Evolutionary conservation across 1,284 basidiomycete species (phyloP), one percentile per base, ranked within the genome.

Genomic region (Ceratobasidium sp.): DNA sequence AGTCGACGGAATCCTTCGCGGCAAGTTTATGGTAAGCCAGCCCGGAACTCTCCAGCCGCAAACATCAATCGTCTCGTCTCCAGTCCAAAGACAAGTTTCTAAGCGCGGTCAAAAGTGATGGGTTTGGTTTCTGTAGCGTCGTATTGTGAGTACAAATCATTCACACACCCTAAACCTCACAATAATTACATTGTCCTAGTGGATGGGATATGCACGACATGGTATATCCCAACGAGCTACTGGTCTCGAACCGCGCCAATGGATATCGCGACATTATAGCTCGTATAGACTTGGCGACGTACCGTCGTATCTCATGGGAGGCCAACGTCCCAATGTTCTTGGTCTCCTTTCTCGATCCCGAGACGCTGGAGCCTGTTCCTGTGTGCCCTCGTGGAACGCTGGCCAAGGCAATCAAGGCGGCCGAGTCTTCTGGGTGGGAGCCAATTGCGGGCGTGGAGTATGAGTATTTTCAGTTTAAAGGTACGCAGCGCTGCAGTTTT

Each of bases 391-490:
- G 97, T 57, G 92, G 94, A 46, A 87, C 94, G n/a, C 87, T 98
- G 52, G 88, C 89, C 81, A 88, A 87, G 46, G 88, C 92, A 0
- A 87, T 89, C 0, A 88, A 89, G 38, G 87, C 83, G 76, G 91
- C 88, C 5, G 85, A 83, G 77, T 83, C 82, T 62, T 82, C 85
- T 54, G 92, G 90, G 5, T 91, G 88, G 81, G 85, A 89, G 44
- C 92, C 92, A 81, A 89, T 92, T 82, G 91, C 94, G 12, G 96
- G 96, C 2, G 91, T 95, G 41, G 96, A 98, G 85, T 98, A 95
- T 82, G 97, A 98, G 94, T 98, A 97, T 86, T 98, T 97, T 85
- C 96, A 98, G 86, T 98, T 96, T 86, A 92, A 93, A 88, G 93
- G 93, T 92, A 81, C 27, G 77, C 71, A 12, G 73, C 44, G 46